A percentile compares a stretch with the other conserved stretches of the same genome.
Evolutionary conservation across 225 moss, liverwort and hornwort species (phyloP).

Genomic region (Polytrichum commune): DNA sequence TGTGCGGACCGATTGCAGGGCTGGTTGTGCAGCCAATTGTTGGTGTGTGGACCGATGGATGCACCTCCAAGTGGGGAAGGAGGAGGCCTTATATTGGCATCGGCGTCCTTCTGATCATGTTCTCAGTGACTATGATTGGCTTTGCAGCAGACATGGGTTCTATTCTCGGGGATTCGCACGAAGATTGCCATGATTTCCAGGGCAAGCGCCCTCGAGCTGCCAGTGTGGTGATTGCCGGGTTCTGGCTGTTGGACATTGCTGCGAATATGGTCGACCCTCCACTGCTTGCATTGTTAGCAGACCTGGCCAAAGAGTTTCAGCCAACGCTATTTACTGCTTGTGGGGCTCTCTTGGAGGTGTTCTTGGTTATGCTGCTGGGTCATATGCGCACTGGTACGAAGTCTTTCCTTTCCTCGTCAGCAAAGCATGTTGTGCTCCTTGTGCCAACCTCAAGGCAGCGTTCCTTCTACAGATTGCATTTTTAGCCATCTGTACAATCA

Average conservation of each 20-base stretch:
- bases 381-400: conserved; percentile 71
- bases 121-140: conserved; percentile 70
- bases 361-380: conserved; percentile 79
- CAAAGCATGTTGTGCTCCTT: conserved; percentile 77
- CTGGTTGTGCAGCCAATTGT: conserved; percentile 85
- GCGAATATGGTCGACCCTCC: conserved; percentile 94
- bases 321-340: conserved; percentile 80
- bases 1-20: conserved; percentile 85
- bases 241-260: conserved; percentile 87
- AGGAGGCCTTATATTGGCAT: conserved; percentile 75
- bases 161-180: conserved; percentile 62
- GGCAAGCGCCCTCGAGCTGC: conserved; percentile 61
- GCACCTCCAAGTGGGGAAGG: conserved; percentile 78
- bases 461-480: conserved; percentile 77
- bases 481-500: conserved; percentile 54
- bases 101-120: conserved; percentile 63
- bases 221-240: conserved; percentile 72
- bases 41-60: conserved; percentile 89
- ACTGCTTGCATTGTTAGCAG: conserved; percentile 79
- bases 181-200: conserved; percentile 56
- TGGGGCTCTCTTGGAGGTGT: conserved; percentile 96
- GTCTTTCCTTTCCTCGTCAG: conserved; percentile 67
- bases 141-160: conserved; percentile 84
- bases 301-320: conserved; percentile 66
- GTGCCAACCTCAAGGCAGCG: conserved; percentile 89